These are phyloP conservation scores for Clarireedia homoeocarpa DNA, from an alignment of 2,329 filamentous ascomycete genomes.

Conservation along the genomic window DNA sequence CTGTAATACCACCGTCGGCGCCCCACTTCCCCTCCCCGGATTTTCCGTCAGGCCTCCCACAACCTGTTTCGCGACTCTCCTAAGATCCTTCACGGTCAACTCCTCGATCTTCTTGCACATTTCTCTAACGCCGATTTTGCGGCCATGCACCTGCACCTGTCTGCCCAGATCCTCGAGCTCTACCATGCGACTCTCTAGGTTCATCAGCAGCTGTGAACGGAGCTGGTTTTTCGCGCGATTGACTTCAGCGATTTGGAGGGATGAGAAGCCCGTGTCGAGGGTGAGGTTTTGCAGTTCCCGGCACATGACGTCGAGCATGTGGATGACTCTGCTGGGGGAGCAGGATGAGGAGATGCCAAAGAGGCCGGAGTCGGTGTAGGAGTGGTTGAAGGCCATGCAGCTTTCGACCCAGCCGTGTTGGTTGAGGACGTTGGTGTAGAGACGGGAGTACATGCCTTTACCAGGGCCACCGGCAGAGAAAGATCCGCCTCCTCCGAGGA, in stretches of 20 bases:
- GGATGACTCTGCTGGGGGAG: slow-evolving; percentile 64
- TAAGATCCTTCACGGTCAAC: slow-evolving; percentile 71
- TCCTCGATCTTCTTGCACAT: slow-evolving; percentile 86
- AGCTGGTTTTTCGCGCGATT: slow-evolving; percentile 95
- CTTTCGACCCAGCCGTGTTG: slow-evolving; percentile 96
- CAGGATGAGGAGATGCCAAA: slow-evolving; percentile 91
- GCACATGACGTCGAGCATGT: slow-evolving; percentile 94
- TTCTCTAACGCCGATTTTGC: slow-evolving; percentile 82
- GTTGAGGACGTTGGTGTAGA: slow-evolving; percentile 97
- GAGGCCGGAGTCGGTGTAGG: slow-evolving; percentile 89
- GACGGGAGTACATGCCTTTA: slow-evolving; percentile 97
- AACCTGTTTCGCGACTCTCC: slow-evolving; percentile 71
- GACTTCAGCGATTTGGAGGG: slow-evolving; percentile 70
- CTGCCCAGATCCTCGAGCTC: slow-evolving; percentile 92
- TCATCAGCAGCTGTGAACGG: slow-evolving; percentile 85
- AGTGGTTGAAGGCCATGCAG: slow-evolving; percentile 94
- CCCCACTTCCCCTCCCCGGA: slow-evolving; percentile 68
- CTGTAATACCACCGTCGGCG: slow-evolving; percentile 90
- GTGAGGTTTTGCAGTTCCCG: slow-evolving; percentile 76
- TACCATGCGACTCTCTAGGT: slow-evolving; percentile 93
- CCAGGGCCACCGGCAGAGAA: slow-evolving; percentile 95
- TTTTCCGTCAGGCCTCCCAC: slow-evolving; percentile 73
- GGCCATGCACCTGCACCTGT: slow-evolving; percentile 93
- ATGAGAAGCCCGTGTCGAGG: slow-evolving; percentile 63
- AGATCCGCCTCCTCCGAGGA: slow-evolving; percentile 90